phyloP scores from a whole-genome alignment of 2,329 filamentous ascomycete species.

The Aspergillus quadrilineatus region DNA sequence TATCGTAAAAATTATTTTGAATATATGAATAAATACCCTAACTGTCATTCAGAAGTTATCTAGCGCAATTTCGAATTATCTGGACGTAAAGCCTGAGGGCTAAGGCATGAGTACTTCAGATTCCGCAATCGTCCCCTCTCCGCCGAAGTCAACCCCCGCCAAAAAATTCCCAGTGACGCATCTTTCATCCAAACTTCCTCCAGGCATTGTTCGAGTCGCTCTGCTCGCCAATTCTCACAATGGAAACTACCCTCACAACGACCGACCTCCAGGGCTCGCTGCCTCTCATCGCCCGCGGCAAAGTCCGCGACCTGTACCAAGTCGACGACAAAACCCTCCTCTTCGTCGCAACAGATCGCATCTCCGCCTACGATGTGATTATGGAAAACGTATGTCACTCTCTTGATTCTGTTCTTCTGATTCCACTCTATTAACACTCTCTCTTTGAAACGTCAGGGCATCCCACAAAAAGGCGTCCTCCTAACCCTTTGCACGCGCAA shows the following conservation, averaged over 20 bases:
- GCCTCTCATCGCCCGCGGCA: constrained; percentile 60
- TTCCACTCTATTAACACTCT: constrained; percentile 40
- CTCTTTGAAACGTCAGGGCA: constrained; percentile 49
- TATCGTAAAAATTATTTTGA: too few species aligned
- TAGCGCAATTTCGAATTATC: too few species aligned
- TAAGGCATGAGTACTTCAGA: background rate
- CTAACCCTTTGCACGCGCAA: constrained; percentile 66
- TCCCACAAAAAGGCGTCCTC: constrained; percentile 66
- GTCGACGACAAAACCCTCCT: constrained; percentile 70
- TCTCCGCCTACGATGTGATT: constrained; percentile 93
- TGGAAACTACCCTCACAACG: constrained; percentile 41
- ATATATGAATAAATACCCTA: too few species aligned
- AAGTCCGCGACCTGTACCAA: constrained; percentile 79
- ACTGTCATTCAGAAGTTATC: too few species aligned
- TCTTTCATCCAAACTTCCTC: background rate
- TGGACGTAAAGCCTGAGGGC: background rate
- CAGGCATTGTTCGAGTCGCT: background rate
- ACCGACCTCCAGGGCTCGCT: constrained; percentile 47
- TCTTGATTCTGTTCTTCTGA: background rate
- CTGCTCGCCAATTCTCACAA: constrained; percentile 12
- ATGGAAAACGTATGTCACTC: constrained; percentile 64
- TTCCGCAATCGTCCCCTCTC: background rate
- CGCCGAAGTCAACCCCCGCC: constrained; percentile 8
- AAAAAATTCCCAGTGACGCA: constrained; percentile 13
- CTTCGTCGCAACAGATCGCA: constrained; percentile 83